Conservation (phyloP, 2,329 filamentous ascomycete genomes). For the Paraphaeosphaeria minitans region DNA sequence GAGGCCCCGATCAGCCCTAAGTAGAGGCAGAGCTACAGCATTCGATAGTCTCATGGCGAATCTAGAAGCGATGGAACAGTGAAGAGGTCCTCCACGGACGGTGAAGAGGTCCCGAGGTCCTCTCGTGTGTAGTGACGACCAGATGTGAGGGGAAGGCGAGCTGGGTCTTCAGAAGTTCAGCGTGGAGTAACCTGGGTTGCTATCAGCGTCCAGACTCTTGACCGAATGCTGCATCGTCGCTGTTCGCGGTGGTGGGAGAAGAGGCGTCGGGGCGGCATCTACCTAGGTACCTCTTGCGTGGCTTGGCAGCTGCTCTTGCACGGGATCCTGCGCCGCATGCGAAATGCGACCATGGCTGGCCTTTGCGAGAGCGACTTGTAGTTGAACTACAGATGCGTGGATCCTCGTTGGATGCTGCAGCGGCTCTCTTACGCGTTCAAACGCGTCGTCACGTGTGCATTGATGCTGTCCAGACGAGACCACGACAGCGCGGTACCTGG, state of each 20-base stretch:
- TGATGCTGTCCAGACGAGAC: background rate
- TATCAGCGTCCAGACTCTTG: no score
- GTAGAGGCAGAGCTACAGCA: no score
- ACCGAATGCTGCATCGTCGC: no score
- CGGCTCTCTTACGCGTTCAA: background rate
- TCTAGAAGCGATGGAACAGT: no score
- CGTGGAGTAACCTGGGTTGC: no score
- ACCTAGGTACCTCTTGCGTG: background rate
- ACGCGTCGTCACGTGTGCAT: constrained; percentile 4
- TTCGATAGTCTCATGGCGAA: no score
- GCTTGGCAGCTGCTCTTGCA: background rate
- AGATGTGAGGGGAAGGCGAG: no score
- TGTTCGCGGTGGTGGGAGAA: background rate
- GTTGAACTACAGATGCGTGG: background rate
- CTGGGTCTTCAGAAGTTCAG: no score
- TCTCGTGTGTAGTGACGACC: no score
- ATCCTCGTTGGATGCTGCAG: background rate
- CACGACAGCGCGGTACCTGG: constrained; percentile 3
- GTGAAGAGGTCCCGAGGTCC: no score
- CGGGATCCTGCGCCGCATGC: background rate
- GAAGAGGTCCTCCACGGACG: no score
- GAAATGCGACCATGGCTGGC: background rate
- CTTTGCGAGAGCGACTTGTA: background rate
- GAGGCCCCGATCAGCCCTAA: no score
- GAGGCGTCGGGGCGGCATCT: background rate